Evolutionary conservation across 2,329 filamentous ascomycete genomes (phyloP).

Genomic region (Colletotrichum chlorophyti): DNA sequence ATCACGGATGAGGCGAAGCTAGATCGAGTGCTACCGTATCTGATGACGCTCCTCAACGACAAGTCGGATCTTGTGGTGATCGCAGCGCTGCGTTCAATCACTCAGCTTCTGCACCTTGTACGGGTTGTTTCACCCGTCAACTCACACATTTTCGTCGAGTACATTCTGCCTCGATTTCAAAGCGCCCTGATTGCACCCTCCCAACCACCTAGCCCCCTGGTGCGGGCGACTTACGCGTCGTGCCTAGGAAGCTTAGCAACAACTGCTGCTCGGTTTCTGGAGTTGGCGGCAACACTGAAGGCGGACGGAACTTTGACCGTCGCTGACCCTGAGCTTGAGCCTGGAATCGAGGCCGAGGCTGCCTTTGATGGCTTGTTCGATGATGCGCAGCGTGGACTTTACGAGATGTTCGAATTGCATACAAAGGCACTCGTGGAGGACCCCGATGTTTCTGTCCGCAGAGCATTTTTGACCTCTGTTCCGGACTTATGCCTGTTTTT

Average conservation of each 20-base stretch:
- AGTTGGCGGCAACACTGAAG: slow-evolving; percentile 87
- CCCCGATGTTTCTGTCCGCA: slow-evolving; percentile 80
- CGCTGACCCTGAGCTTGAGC: slow-evolving; percentile 80
- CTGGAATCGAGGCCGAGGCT: slow-evolving; percentile 69
- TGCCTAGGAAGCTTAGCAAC: slow-evolving; percentile 88
- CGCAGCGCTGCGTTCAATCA: slow-evolving; percentile 83
- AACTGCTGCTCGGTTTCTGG: slow-evolving; percentile 83
- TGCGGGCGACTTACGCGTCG: slow-evolving; percentile 90
- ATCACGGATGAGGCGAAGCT: slow-evolving; percentile 95
- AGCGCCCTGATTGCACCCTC: slow-evolving; percentile 54
- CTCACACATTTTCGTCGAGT: slow-evolving; percentile 73
- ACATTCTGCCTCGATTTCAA: slow-evolving; percentile 70
- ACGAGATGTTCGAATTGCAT: slow-evolving; percentile 84
- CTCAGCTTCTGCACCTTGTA: slow-evolving; percentile 87
- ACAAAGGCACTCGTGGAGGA: slow-evolving; percentile 92
- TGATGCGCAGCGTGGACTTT: slow-evolving; percentile 80
- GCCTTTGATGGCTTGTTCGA: slow-evolving; percentile 88
- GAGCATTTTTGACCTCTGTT: slow-evolving; percentile 91
- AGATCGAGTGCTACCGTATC: slow-evolving; percentile 89
- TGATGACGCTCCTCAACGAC: slow-evolving; percentile 84
- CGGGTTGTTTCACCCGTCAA: slow-evolving; percentile 84
- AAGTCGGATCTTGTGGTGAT: slow-evolving; percentile 84
- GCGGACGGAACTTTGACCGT: slow-evolving; percentile 83
- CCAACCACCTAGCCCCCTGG: slow-evolving; percentile 68
- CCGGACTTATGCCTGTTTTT: slow-evolving; percentile 95